A percentile compares a stretch with the other conserved stretches of the same genome.
phyloP scores from a whole-genome alignment of 2,329 filamentous ascomycete genomes.

The Trichoderma sp. region DNA sequence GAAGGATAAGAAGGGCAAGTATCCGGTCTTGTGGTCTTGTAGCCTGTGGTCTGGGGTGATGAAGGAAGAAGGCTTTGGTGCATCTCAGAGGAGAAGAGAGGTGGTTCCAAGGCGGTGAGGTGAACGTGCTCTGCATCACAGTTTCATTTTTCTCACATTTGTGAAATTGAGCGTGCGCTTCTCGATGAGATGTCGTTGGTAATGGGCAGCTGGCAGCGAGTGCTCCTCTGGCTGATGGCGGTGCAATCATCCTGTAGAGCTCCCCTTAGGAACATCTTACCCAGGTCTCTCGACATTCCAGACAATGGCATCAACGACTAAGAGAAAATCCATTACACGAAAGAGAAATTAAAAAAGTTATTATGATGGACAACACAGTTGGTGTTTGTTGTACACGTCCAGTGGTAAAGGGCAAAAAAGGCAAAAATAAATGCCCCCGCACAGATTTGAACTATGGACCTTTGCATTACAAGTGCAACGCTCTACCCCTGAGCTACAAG shows the following conservation, averaged over 20 bases:
- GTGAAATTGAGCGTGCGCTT: background rate
- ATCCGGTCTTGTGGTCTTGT: background rate
- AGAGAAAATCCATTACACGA: background rate
- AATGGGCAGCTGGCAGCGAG: background rate
- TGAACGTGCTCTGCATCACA: background rate
- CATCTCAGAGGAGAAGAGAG: background rate
- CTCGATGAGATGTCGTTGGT: background rate
- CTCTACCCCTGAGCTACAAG: slow-evolving; percentile 14
- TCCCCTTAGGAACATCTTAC: background rate
- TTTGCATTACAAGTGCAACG: slow-evolving; percentile 18
- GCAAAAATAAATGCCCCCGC: slow-evolving; percentile 8
- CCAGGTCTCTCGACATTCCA: background rate
- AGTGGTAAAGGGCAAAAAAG: background rate
- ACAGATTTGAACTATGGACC: slow-evolving; percentile 16
- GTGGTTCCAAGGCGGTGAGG: background rate
- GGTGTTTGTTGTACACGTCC: background rate
- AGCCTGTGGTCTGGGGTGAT: background rate
- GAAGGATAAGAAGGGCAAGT: background rate
- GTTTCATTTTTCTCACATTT: background rate
- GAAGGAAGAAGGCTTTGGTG: background rate
- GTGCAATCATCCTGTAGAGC: background rate
- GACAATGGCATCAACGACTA: background rate
- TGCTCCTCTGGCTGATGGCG: background rate
- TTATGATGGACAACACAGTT: background rate
- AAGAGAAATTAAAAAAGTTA: background rate